Evolutionary conservation across 805 yeast species (phyloP), one percentile per base, ranked within the genome.

Genomic region (Wickerhamiella dianesei): DNA sequence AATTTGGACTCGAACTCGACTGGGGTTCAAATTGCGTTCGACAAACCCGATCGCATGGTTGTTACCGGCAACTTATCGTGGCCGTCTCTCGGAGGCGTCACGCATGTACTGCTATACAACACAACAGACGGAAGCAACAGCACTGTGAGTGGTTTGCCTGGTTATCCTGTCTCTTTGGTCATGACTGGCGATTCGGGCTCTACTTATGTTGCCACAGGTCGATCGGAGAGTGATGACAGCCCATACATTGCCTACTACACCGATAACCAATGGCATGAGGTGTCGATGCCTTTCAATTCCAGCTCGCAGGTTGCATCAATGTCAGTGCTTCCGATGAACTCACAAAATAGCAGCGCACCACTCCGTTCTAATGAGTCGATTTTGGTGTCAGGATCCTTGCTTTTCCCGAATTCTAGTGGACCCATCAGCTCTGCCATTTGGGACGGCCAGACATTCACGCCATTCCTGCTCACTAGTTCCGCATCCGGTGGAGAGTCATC

Each of bases 1-100:
- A 21, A n/a, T 2, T 37, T 51, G 12, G 44, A 41, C 8, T 2
- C 37, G 8, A 37, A 35, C 21, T 42, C 52, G 4, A 25, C 14
- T 4, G 42, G 32, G 9, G 32, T 25, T 6, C 32, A 25, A 12
- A 25, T 25, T 25, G 32, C 32, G 6, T 39, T 39, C n/a, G 41
- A 39, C 25, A 20, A 14, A 13, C n/a, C 25, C 8, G 41, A 39
- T 18, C 41, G 41, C 25, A 14, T 39, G 14, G 41, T 39, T 4
- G 17, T 36, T 6, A 20, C 41, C 5, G 41, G 41, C 12, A 18
- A 12, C n/a, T 25, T 25, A 6, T 6, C 32, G 12, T 25, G 32
- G 32, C 32, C 32, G 9, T 25, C 32, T 6, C 32, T 6, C 32
- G 32, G 12, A 25, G 12, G 32, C 12, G 12, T 25, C 12, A 12